Evolutionary conservation across 2,329 filamentous ascomycete species (phyloP), one percentile per base, ranked within the genome.

Genomic region (Ophiostoma novo-ulmi): DNA sequence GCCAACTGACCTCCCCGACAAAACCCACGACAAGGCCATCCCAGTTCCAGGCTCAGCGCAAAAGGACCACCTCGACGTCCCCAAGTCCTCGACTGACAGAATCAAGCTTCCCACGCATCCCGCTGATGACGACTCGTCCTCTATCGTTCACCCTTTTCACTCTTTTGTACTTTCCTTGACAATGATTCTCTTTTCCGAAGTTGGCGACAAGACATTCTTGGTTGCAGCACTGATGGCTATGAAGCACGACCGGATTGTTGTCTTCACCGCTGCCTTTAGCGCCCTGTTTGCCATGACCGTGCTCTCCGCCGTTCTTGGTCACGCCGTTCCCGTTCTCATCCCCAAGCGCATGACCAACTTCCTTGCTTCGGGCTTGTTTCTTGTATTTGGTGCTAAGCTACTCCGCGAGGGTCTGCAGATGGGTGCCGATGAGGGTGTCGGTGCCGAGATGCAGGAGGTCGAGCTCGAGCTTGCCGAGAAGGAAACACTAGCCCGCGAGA

Each of bases 181-280:
- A 71, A 99, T 98, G 95, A 99, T 99, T 76, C 83, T 98, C 73
- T 91, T 98, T 76, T 97, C 94, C 66, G 95, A 99, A 79, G 89
- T 99, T 76, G 95, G 95, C 74, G 95, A 99, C 86, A 99, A 99
- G 82, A 99, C 95, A 0, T 99, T 99, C 83, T 85, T 99, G 63
- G 93, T 99, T 31, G 95, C 95, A 7, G 94, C 94, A 8, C 87
- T 99, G 22, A 99, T 99, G 95, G 95, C 95, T 14, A 99, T 99
- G 95, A 95, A 97, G 79, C 94, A 99, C 77, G 91, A 95, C 73
- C 90, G 95, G 69, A 83, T 97, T 74, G 86, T 98, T 14, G 95
- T 99, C 73, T 99, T 99, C 81, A 91, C 92, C 1, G 93, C 95
- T 8, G 95, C 95, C n/a, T 94, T 97, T 76, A 89, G 90, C 69